Conservation (phyloP, 2,329 filamentous ascomycete genomes). For the Neofusicoccum sp. region DNA sequence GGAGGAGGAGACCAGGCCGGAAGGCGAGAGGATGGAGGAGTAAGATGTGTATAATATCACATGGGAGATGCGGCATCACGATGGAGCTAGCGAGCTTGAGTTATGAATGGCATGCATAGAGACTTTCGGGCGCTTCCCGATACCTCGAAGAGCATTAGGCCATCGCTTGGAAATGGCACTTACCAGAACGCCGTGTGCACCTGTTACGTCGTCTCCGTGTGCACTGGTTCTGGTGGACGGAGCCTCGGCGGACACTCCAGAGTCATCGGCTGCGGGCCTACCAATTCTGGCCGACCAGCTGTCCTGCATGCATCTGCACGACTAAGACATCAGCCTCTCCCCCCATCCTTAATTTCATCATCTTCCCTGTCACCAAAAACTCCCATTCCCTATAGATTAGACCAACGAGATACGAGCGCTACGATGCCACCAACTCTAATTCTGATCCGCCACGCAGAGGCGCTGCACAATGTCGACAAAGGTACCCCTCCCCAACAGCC, state of each 20-base stretch:
- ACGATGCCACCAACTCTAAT: conserved; percentile 46
- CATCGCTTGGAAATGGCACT: neutral
- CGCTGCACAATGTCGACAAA: conserved; percentile 43
- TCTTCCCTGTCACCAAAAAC: neutral
- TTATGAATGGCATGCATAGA: conserved; percentile 16
- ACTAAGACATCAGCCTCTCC: neutral
- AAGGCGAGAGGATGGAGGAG: conserved; percentile 83
- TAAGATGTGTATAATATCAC: conserved; percentile 42
- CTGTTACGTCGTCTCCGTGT: neutral
- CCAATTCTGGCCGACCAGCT: neutral
- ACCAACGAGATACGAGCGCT: neutral
- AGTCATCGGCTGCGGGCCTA: neutral
- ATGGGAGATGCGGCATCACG: conserved; percentile 3
- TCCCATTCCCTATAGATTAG: neutral
- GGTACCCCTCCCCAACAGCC: conserved; percentile 18
- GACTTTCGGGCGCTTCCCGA: neutral
- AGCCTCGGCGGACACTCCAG: neutral
- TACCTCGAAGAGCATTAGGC: neutral
- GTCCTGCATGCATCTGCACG: neutral
- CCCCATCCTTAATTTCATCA: neutral
- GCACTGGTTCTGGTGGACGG: neutral
- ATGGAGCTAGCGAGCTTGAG: conserved; percentile 2
- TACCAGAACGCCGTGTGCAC: neutral
- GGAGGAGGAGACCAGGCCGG: conserved; percentile 67
- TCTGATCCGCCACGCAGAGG: conserved; percentile 47